phyloP scores from a whole-genome alignment of 2,329 filamentous ascomycete species.

The Coniochaeta hoffmannii region DNA sequence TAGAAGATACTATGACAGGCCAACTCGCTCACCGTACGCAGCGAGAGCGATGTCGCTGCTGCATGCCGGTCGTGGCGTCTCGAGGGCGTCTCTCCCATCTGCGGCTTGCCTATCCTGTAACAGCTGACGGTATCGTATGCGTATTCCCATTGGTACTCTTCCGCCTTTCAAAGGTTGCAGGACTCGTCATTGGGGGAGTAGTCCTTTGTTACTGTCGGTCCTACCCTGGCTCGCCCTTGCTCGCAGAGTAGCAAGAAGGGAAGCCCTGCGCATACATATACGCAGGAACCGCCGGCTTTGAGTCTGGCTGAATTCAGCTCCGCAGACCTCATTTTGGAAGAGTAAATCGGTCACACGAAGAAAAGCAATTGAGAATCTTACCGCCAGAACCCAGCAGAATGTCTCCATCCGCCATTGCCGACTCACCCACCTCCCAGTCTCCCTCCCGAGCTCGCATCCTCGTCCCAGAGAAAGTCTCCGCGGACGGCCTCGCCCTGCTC shows the following conservation, averaged over 20 bases:
- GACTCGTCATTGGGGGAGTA: background rate
- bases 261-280: conserved; percentile 6
- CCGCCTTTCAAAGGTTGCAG: too few species aligned
- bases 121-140: background rate
- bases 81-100: background rate
- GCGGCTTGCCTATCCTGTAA: background rate
- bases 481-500: conserved; percentile 68
- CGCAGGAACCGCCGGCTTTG: background rate
- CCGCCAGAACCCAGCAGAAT: conserved; percentile 8
- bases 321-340: background rate
- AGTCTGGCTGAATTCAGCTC: background rate
- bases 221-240: background rate
- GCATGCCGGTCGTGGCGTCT: background rate
- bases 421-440: conserved; percentile 9
- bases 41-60: conserved; percentile 1
- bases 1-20: conserved; percentile 3
- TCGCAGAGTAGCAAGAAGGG: background rate
- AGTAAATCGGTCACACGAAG: background rate
- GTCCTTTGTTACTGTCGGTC: background rate
- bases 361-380: background rate
- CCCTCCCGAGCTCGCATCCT: conserved; percentile 43
- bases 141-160: conserved; percentile 1
- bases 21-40: background rate
- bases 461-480: conserved; percentile 72
- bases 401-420: conserved; percentile 19